phyloP scores from a whole-genome alignment of 1,284 basidiomycete genomes.

The Cryptococcus amylolentus region DNA sequence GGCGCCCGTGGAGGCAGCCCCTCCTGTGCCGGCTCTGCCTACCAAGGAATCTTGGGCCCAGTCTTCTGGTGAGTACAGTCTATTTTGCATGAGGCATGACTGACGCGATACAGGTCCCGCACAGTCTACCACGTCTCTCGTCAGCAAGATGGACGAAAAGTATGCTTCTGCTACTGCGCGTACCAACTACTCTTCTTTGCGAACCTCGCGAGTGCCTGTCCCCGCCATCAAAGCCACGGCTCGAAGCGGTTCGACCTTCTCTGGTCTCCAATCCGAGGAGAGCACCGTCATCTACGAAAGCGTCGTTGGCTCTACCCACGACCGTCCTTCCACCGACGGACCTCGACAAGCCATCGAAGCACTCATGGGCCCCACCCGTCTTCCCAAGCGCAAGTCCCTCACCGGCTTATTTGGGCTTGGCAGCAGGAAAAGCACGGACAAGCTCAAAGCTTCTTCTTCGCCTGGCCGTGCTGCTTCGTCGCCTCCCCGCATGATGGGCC shows the following conservation, averaged over 20 bases:
- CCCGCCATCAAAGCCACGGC: background rate
- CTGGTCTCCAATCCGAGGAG: background rate
- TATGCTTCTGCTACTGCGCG: constrained; percentile 10
- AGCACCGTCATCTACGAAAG: constrained; percentile 17
- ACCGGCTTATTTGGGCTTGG: constrained; percentile 35
- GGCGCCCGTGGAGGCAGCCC: background rate
- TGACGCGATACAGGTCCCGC: background rate
- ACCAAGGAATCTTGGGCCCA: constrained; percentile 6
- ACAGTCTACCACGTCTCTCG: constrained; percentile 1
- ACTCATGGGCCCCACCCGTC: constrained; percentile 11
- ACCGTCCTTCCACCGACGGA: constrained; percentile 7
- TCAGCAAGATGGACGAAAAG: constrained; percentile 15
- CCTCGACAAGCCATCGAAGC: constrained; percentile 15
- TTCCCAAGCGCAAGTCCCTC: constrained; percentile 43
- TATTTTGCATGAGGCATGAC: background rate
- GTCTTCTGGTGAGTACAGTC: constrained; percentile 2
- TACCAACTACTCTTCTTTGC: constrained; percentile 6
- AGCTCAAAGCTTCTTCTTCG: constrained; percentile 14
- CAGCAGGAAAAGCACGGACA: constrained; percentile 25
- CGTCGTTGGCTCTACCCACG: constrained; percentile 13
- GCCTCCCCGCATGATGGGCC: constrained; percentile 5
- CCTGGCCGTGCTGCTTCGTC: constrained; percentile 4
- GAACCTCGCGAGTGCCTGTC: constrained; percentile 1
- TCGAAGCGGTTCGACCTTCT: background rate
- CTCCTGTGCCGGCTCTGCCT: background rate